Percentiles rank a stretch among this genome's conserved stretches.
Evolutionary conservation across 73 alveolate species (phyloP).

Genomic region (Symbiodinium pilosum): DNA sequence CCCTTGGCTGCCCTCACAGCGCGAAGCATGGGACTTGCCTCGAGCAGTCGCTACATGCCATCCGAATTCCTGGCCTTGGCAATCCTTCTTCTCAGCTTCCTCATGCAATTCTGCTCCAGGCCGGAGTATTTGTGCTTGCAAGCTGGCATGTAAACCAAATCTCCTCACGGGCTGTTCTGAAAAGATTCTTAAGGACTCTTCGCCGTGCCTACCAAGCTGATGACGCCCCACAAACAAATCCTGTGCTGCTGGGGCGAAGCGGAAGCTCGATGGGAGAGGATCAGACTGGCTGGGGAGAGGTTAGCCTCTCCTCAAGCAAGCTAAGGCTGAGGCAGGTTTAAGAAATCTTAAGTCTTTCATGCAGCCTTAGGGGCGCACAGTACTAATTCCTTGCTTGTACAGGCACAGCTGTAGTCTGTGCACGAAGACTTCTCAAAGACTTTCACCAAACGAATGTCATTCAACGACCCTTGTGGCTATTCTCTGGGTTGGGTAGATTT

Average conservation of each 20-base stretch:
- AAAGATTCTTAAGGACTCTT: too few species aligned
- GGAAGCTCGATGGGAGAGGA: neutral
- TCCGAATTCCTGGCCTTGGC: neutral
- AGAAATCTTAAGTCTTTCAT: neutral
- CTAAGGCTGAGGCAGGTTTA: neutral
- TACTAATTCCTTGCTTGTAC: neutral
- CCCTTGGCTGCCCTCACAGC: slow-evolving; percentile 44
- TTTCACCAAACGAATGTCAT: neutral
- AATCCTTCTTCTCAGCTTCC: neutral
- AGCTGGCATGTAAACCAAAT: neutral
- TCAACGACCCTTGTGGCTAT: too few species aligned
- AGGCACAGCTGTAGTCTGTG: slow-evolving; percentile 10
- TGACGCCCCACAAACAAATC: neutral
- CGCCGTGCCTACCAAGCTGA: too few species aligned
- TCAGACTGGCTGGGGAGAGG: neutral
- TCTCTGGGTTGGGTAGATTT: too few species aligned
- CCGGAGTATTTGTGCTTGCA: neutral
- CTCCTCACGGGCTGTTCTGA: too few species aligned
- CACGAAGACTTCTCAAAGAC: neutral
- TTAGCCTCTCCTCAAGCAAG: too few species aligned
- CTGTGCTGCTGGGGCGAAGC: neutral
- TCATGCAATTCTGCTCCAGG: neutral
- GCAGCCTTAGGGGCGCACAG: slow-evolving; percentile 4
- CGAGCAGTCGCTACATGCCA: neutral
- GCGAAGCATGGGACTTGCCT: neutral